Evolutionary conservation across 345 rosid species (phyloP).

Genomic region (Excoecaria cochinchinensis): DNA sequence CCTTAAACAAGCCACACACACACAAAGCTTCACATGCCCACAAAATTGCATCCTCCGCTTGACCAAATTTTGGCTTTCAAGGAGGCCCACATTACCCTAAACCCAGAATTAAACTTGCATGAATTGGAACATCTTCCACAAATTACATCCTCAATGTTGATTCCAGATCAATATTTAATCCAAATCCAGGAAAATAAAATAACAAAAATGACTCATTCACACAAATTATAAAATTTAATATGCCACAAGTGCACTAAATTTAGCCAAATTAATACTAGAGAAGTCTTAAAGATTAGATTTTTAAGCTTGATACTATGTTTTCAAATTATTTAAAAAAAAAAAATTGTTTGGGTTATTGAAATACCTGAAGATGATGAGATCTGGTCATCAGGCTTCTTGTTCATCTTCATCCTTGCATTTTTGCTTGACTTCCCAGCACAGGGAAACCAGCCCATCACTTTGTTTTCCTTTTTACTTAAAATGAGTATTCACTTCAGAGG

Average conservation of each 20-base stretch:
- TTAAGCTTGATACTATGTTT: neutral
- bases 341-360: too few species aligned
- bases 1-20: slow-evolving; percentile 6
- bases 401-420: slow-evolving; percentile 30
- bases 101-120: slow-evolving; percentile 8
- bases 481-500: neutral
- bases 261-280: neutral
- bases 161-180: slow-evolving; percentile 30
- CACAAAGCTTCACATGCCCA: neutral
- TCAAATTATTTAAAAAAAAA: neutral
- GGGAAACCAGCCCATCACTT: slow-evolving; percentile 23
- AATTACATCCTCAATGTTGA: slow-evolving; percentile 8
- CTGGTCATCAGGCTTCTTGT: slow-evolving; percentile 37
- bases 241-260: neutral
- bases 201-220: neutral
- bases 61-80: neutral
- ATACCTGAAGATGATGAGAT: slow-evolving; percentile 59
- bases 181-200: slow-evolving; percentile 6
- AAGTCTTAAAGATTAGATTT: neutral
- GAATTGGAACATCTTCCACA: neutral
- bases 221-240: neutral
- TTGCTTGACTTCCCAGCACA: slow-evolving; percentile 39
- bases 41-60: neutral
- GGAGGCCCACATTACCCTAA: slow-evolving; percentile 10
- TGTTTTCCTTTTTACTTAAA: slow-evolving; percentile 5